Evolutionary conservation across 345 rosid species (phyloP).

Genomic region (Ceriops decandra): DNA sequence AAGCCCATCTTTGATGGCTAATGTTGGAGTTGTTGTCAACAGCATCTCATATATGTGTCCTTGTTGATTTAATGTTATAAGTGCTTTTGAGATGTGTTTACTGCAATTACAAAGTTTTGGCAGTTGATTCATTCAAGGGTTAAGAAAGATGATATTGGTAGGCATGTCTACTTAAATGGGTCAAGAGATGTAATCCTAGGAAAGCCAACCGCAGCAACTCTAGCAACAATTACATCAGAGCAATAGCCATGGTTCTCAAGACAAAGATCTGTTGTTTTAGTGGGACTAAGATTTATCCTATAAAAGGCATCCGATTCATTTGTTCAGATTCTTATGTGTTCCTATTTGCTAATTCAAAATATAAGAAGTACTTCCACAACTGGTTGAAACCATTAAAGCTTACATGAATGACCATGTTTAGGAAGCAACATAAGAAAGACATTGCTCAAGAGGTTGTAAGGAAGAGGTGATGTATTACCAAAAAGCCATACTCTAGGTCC

Average conservation of each 20-base stretch:
- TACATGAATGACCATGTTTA: conserved; percentile 33
- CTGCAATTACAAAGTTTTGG: too few species aligned
- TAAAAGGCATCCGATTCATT: too few species aligned
- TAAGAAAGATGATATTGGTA: too few species aligned
- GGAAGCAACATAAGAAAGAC: conserved; percentile 39
- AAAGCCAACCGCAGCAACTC: neutral
- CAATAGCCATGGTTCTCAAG: conserved; percentile 23
- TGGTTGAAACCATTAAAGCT: conserved; percentile 34
- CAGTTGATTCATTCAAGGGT: too few species aligned
- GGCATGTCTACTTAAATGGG: too few species aligned
- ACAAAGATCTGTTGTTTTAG: conserved; percentile 31
- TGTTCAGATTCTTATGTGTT: conserved; percentile 29
- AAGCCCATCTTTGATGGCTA: too few species aligned
- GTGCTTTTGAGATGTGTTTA: too few species aligned
- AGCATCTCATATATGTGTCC: too few species aligned
- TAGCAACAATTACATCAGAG: neutral
- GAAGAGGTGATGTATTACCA: conserved; percentile 15
- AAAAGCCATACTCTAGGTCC: conserved; percentile 30
- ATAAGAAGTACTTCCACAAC: conserved; percentile 38
- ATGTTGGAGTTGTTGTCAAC: too few species aligned
- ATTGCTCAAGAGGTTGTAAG: conserved; percentile 34
- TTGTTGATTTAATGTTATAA: too few species aligned
- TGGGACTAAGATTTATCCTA: conserved; percentile 17
- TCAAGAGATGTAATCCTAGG: neutral
- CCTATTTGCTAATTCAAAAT: conserved; percentile 34